Evolutionary conservation across 257 asterid species (phyloP).

Genomic region (Ballota nigra): DNA sequence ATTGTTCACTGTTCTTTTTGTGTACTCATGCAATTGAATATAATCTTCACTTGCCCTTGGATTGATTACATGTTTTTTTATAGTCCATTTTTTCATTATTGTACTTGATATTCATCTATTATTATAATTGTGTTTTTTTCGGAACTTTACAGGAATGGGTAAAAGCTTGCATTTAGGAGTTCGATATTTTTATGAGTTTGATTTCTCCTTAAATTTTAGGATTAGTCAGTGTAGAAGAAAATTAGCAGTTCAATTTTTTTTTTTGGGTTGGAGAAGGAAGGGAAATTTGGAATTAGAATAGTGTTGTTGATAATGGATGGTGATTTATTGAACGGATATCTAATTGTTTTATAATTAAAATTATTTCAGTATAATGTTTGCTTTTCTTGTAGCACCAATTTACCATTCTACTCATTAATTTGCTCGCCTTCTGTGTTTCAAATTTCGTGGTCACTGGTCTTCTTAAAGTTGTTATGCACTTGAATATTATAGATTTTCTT

Average conservation of each 20-base stretch:
- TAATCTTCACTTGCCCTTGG: not conserved
- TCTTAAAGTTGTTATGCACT: not conserved
- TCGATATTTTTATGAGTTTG: not conserved
- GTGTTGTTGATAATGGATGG: not conserved
- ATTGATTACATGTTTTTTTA: not conserved
- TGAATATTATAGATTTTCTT: not conserved
- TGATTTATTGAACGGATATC: not conserved
- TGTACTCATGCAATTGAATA: constrained; percentile 9
- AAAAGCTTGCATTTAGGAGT: constrained; percentile 1
- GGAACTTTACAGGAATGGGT: not conserved
- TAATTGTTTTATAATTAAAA: not conserved
- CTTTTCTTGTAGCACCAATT: not conserved
- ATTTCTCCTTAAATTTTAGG: not conserved
- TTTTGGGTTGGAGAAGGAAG: constrained; percentile 6
- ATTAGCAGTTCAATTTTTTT: not conserved
- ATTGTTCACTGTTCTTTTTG: not conserved
- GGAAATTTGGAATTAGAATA: not conserved
- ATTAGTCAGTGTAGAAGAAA: not conserved
- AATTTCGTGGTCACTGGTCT: not conserved
- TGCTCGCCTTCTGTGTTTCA: not conserved
- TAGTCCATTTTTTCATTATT: not conserved
- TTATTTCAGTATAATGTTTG: not conserved
- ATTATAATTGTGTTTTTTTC: not conserved
- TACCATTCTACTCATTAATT: not conserved
- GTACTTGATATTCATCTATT: not conserved